Evolutionary conservation across 768 basidiomycete species (phyloP), one percentile per base, ranked within the genome.

Genomic region (Tephrocybe sp.): DNA sequence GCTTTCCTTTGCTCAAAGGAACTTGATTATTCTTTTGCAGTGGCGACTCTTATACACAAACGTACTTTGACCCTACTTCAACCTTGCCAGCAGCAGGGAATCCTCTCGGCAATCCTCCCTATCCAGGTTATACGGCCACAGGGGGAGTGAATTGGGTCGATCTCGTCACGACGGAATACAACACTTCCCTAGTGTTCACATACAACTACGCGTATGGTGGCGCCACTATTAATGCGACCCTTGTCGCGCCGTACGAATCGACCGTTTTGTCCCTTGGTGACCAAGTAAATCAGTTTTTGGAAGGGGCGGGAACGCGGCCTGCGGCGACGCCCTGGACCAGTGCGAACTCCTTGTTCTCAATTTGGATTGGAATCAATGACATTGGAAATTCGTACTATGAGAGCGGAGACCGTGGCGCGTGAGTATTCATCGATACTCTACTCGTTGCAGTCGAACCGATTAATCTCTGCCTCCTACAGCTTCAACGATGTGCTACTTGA

Each of bases 311-410:
- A 1, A 67, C 58, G 32, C 80, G 79, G 60, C 83, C 83, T 0
- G 62, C 71, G 7, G 67, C 64, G 1, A 75, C 79, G 1, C 74
- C 77, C 0, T 87, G 85, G 86, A 73, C 74, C 19, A 75, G 76
- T 49, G 56, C 60, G 3, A 80, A 86, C 58, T 61, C 83, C 46
- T 58, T 87, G 41, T 87, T 88, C 64, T 79, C 79, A 0, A 65
- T 86, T n/a, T 87, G 76, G 75, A 85, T 88, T 50, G 85, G 86
- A 1, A 82, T 87, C 56, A 87, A 87, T 58, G 85, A 87, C 57
- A 75, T 87, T 30, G 82, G 78, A 23, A 79, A 79, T 57, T 80
- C 76, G 45, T 83, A 72, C 50, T 75, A 71, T 44, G 16, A 64
- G 45, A 54, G 67, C 23, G 82, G 80, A 0, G 72, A 78, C 57